Percentiles rank a stretch among this genome's conserved stretches.
phyloP scores from a whole-genome alignment of 345 rosid genomes.

The Hibiscus syriacus region DNA sequence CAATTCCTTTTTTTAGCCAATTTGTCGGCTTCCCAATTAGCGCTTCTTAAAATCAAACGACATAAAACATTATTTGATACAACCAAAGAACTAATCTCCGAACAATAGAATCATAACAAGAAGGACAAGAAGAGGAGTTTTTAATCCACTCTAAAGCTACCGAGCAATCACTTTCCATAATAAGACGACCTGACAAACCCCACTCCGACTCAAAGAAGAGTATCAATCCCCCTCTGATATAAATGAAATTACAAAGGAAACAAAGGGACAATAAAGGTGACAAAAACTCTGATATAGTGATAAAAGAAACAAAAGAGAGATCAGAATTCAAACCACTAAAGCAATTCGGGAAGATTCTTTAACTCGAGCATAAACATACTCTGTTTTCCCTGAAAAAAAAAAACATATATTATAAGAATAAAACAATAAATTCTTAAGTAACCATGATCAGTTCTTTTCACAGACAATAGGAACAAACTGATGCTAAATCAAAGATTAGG shows the following conservation, averaged over 20 bases:
- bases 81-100: too few species aligned
- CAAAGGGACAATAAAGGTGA: neutral
- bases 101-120: too few species aligned
- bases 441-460: neutral
- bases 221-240: too few species aligned
- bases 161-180: too few species aligned
- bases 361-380: slow-evolving; percentile 61
- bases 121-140: too few species aligned
- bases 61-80: too few species aligned
- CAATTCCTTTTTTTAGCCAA: too few species aligned
- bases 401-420: neutral
- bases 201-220: too few species aligned
- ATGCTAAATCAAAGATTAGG: neutral
- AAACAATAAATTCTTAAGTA: neutral
- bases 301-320: slow-evolving; percentile 18
- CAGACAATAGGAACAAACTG: neutral
- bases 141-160: too few species aligned
- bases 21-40: too few species aligned
- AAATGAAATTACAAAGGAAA: neutral
- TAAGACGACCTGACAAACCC: too few species aligned
- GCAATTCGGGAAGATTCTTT: slow-evolving; percentile 68
- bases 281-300: neutral
- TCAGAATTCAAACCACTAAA: slow-evolving; percentile 50
- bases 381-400: slow-evolving; percentile 83
- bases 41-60: too few species aligned